These are phyloP conservation scores for Vitis hybrid DNA, from an alignment of 177 flowering plant species.

Conservation along the genomic window DNA sequence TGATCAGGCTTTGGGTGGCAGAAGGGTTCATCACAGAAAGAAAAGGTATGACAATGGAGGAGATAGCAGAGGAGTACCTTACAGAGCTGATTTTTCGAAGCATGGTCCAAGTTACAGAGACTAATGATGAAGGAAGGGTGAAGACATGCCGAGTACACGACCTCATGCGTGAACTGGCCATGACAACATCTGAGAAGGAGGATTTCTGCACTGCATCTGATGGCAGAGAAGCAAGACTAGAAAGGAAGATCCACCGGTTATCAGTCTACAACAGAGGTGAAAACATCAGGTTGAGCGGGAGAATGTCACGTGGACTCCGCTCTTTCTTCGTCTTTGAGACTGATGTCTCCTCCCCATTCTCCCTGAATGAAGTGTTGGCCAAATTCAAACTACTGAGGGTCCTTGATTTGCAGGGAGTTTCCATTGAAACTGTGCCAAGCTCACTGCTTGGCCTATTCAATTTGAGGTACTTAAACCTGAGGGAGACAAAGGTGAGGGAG, in stretches of 20 bases:
- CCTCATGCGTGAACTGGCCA: constrained; percentile 43
- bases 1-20: constrained; percentile 51
- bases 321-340: constrained; percentile 28
- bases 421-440: constrained; percentile 27
- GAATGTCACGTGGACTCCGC: constrained; percentile 28
- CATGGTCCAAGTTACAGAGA: constrained; percentile 38
- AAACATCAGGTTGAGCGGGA: constrained; percentile 15
- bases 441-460: constrained; percentile 18
- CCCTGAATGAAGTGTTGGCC: constrained; percentile 9
- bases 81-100: constrained; percentile 35
- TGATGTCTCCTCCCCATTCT: constrained; percentile 12
- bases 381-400: constrained; percentile 31
- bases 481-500: constrained; percentile 14
- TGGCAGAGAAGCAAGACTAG: constrained; percentile 13
- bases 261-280: constrained; percentile 22
- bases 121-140: constrained; percentile 24
- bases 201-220: constrained; percentile 27
- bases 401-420: constrained; percentile 26
- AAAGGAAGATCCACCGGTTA: constrained; percentile 19
- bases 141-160: constrained; percentile 43
- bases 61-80: constrained; percentile 41
- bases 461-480: constrained; percentile 24
- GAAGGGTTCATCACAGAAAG: constrained; percentile 43
- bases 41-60: constrained; percentile 35
- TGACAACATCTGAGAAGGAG: constrained; percentile 28